These are phyloP conservation scores for Ustilaginoidea virens DNA, from an alignment of 2,329 filamentous ascomycete genomes.

Conservation along the genomic window DNA sequence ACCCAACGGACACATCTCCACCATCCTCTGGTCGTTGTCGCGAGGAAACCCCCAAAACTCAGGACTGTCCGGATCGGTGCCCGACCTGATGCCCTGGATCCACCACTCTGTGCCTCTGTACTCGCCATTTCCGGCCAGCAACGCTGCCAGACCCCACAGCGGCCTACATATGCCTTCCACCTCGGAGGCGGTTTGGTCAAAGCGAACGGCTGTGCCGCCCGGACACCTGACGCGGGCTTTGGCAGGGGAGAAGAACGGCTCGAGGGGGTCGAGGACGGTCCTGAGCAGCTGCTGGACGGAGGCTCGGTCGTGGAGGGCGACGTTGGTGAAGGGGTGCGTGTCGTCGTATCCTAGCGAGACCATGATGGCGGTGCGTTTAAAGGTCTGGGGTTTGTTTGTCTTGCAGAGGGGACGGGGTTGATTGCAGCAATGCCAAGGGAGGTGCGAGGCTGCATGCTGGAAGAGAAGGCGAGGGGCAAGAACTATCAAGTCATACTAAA, in stretches of 20 bases:
- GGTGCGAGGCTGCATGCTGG: no score
- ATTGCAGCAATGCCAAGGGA: no score
- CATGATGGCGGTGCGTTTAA: conserved; percentile 1
- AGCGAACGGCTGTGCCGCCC: conserved; percentile 58
- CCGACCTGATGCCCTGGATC: conserved; percentile 54
- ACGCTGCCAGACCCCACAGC: conserved; percentile 57
- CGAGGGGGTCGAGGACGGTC: conserved; percentile 53
- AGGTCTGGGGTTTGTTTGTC: background rate
- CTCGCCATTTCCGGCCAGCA: conserved; percentile 51
- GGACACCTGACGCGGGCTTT: conserved; percentile 26
- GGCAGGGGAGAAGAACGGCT: conserved; percentile 46
- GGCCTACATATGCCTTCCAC: conserved; percentile 63
- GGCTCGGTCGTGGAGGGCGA: conserved; percentile 31
- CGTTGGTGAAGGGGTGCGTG: conserved; percentile 38
- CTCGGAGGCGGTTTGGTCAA: conserved; percentile 63
- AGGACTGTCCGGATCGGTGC: conserved; percentile 51
- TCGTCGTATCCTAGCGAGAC: conserved; percentile 32
- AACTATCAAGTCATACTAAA: no score
- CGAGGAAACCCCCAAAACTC: conserved; percentile 68
- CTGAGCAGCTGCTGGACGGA: conserved; percentile 36
- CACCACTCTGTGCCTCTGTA: conserved; percentile 43
- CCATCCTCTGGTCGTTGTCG: conserved; percentile 51
- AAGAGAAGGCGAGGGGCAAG: no score
- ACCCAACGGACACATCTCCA: conserved; percentile 68
- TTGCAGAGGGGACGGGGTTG: no score